phyloP scores from a whole-genome alignment of 2,329 filamentous ascomycete species.

The Phyllosticta ampelicida region DNA sequence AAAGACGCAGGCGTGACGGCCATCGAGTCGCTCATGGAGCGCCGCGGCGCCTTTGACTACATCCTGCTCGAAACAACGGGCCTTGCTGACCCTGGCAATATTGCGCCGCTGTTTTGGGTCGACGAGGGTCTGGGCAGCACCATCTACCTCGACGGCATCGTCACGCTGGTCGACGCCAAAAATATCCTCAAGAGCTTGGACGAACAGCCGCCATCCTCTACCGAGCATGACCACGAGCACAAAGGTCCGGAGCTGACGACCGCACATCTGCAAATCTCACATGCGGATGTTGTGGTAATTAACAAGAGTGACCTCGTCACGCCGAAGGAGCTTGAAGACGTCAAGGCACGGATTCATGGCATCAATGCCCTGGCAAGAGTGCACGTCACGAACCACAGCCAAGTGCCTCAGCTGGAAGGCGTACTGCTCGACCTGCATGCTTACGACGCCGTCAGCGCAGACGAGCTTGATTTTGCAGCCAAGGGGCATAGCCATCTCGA shows the following conservation, averaged over 20 bases:
- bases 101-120: conserved; percentile 95
- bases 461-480: conserved; percentile 51
- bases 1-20: conserved; percentile 92
- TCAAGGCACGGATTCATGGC: conserved; percentile 60
- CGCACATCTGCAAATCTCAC: conserved; percentile 91
- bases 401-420: conserved; percentile 72
- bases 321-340: conserved; percentile 53
- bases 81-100: conserved; percentile 86
- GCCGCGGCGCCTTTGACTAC: conserved; percentile 90
- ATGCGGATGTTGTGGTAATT: conserved; percentile 88
- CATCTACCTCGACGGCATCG: conserved; percentile 94
- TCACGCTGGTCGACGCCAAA: conserved; percentile 90
- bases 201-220: conserved; percentile 46
- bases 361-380: conserved; percentile 88
- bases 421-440: conserved; percentile 83
- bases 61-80: conserved; percentile 95
- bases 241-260: conserved; percentile 68
- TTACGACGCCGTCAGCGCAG: conserved; percentile 68
- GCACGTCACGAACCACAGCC: conserved; percentile 68
- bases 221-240: conserved; percentile 37
- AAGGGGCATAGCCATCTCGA: conserved; percentile 90
- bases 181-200: conserved; percentile 78
- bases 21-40: conserved; percentile 91
- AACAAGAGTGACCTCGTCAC: conserved; percentile 87
- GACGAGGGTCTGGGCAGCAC: conserved; percentile 90